Evolutionary conservation across 257 asterid genomes (phyloP), one percentile per base, ranked within the genome.

Genomic region (Ilex aquifolium): DNA sequence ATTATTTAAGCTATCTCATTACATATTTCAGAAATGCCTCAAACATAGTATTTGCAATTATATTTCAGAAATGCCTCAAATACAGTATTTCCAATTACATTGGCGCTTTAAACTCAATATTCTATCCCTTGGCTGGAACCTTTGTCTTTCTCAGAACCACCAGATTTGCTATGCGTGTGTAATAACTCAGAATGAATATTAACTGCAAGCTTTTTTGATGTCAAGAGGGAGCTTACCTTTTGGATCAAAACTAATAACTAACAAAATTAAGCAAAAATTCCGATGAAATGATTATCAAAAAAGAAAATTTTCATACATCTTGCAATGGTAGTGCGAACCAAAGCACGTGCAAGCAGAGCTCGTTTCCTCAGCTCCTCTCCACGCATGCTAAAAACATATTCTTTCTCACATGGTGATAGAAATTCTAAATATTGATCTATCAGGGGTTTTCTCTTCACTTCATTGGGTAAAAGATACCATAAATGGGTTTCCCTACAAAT

Each of bases 241-340:
- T 21, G 27, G 42, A 36, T 36, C 42, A 36, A 36, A 36, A 36
- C 42, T 36, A 36, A 8, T 36, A 75, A 74, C 71, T 50, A 44
- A 57, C 12, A 29, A 32, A 52, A 51, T 46, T 63, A 64, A 65
- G 29, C 67, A 16, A 9, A 32, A 36, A 39, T 55, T 12, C 32
- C 13, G 54, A 56, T 17, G n/a, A 51, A 1, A 21, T 44, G 10
- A 44, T 57, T 4, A 36, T 36, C 42, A 36, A 36, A 36, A 36
- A 36, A 7, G 42, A 7, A 36, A 36, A 36, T 36, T 5, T 4
- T 36, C 92, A 68, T 83, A 86, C 98, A 91, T 86, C 87, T 86
- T 70, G 98, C 87, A 67, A 88, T 80, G 5, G 95, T 88, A 13
- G 98, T 83, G 46, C 96, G 88, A 65, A 84, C 86, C 70, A 91